These are phyloP conservation scores for Gaeumannomyces tritici DNA, from an alignment of 2,329 filamentous ascomycete genomes.

Conservation along the genomic window DNA sequence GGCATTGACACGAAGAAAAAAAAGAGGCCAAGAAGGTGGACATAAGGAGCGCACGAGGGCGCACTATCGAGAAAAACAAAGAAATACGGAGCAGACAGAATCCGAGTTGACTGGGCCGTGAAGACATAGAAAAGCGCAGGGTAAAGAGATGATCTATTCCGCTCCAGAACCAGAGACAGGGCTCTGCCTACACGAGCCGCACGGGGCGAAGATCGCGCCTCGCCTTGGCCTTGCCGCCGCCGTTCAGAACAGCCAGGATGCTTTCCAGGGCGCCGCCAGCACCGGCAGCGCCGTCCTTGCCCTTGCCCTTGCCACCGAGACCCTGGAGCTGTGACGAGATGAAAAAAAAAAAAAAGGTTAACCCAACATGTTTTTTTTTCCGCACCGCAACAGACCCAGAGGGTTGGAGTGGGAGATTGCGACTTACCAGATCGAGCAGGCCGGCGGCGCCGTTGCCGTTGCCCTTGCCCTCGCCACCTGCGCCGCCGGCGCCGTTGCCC, in stretches of 20 bases:
- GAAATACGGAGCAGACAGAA: background rate
- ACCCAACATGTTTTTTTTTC: too few relatives aligned
- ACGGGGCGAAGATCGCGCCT: background rate
- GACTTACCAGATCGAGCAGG: background rate
- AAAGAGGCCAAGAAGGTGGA: background rate
- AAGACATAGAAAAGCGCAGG: background rate
- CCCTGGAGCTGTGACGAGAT: background rate
- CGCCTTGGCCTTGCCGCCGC: background rate
- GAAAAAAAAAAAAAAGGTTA: background rate
- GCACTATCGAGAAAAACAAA: background rate
- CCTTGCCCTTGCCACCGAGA: background rate
- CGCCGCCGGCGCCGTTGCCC: background rate
- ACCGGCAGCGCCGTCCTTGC: background rate
- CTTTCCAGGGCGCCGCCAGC: background rate
- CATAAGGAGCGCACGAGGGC: background rate
- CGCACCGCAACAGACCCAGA: background rate
- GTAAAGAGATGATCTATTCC: background rate
- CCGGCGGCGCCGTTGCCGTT: background rate
- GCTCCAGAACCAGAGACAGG: background rate
- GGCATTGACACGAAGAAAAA: background rate
- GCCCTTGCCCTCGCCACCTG: background rate
- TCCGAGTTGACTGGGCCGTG: background rate
- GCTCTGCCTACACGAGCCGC: background rate
- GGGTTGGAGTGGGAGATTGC: background rate
- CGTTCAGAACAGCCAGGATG: background rate